Evolutionary conservation across 306 rosid genomes (phyloP), one percentile per base, ranked within the genome.

Genomic region (Inga laurina): DNA sequence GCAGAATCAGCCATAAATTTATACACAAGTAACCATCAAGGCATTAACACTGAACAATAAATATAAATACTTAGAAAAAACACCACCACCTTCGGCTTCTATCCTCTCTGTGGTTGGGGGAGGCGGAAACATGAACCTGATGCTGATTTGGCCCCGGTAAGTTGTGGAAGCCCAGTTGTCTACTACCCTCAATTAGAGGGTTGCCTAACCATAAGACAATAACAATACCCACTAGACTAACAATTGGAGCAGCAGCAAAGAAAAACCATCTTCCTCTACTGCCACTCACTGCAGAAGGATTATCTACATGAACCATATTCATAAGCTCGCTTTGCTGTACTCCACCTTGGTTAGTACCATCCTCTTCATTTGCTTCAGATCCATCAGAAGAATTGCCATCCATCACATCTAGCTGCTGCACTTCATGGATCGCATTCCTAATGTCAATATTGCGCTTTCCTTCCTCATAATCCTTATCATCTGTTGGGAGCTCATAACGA

Each of bases 81-180:
- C 89, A 89, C 98, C 98, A 94, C 99, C 97, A 92, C 84, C 97
- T 91, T 88, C 94, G 79, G 93, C 79, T 88, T 86, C 97, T 91
- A 78, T 56, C 86, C 86, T 88, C 97, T 89, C 94, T 86, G 87
- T 86, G 92, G 86, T 78, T 82, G 49, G 91, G 75, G 32, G 90
- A 66, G 56, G 82, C 76, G 45, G 89, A 57, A 68, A 76, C 79
- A 76, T n/a, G 88, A 71, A 64, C 46, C 2, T 67, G 76, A n/a
- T 34, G 91, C 66, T 74, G 92, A 85, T 76, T 87, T 81, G 78
- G 91, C 70, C 32, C 84, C 3, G 85, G 45, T 1, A 84, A 59
- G 81, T 78, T 83, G 74, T 66, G 76, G 71, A 41, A 68, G 18
- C 82, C 74, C 54, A 87, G 57, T 18, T 81, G 81, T 24, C 85